Percentiles rank a stretch among this genome's conserved stretches.
Evolutionary conservation across 306 rosid species (phyloP).

Genomic region (Trifolium pratense): DNA sequence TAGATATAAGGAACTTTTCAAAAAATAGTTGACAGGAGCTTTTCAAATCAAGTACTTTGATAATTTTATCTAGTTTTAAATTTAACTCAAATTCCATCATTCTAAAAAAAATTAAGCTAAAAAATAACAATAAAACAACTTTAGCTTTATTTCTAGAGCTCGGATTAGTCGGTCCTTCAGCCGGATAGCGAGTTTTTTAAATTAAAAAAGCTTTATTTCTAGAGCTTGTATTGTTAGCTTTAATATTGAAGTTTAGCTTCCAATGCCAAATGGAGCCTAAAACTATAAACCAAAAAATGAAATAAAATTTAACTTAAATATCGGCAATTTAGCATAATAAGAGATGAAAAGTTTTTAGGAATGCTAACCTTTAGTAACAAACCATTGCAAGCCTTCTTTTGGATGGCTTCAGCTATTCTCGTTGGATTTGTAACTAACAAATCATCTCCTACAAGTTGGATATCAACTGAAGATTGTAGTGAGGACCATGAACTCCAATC

Average conservation of each 20-base stretch:
- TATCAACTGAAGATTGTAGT: conserved; percentile 85
- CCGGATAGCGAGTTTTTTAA: too few species aligned
- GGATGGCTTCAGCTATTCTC: conserved; percentile 85
- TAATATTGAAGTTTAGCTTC: not conserved
- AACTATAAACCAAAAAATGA: conserved; percentile 5
- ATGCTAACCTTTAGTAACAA: conserved; percentile 84
- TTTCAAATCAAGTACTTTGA: not conserved
- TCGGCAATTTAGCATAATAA: conserved; percentile 10
- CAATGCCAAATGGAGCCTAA: not conserved
- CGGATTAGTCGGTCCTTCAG: too few species aligned
- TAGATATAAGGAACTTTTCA: not conserved
- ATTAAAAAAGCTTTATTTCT: not conserved
- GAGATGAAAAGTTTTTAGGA: not conserved
- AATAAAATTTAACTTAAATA: not conserved
- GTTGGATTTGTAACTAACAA: conserved; percentile 93
- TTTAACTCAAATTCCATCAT: too few species aligned
- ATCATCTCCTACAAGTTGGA: conserved; percentile 97
- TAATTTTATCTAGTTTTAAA: too few species aligned
- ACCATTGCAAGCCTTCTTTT: conserved; percentile 94
- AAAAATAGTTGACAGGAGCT: too few species aligned
- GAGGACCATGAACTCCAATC: conserved; percentile 97
- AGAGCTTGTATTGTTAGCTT: not conserved
- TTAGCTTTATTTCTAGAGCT: not conserved
- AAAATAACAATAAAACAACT: not conserved
- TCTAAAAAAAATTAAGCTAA: not conserved